Evolutionary conservation across 208 protist genomes (phyloP).

Genomic region (Trypanosoma scelopori): DNA sequence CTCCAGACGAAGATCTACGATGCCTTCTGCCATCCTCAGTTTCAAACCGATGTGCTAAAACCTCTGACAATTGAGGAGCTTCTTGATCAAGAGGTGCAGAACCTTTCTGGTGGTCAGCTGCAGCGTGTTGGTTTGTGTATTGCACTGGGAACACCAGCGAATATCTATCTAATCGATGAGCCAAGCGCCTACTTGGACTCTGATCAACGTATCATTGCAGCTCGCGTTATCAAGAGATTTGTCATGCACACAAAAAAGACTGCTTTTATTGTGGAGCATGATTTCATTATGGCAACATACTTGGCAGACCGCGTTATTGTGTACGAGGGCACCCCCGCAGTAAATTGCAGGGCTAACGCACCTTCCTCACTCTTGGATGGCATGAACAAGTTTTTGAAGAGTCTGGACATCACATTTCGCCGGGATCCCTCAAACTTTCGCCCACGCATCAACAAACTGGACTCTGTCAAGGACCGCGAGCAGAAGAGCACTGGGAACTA

Average conservation of each 20-base stretch:
- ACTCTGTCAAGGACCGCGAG: conserved; percentile 97
- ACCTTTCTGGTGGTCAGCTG: conserved; percentile 99
- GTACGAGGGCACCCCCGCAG: conserved; percentile 97
- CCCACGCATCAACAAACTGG: conserved; percentile 99
- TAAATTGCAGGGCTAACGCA: conserved; percentile 93
- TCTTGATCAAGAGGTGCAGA: conserved; percentile 96
- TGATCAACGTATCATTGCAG: conserved; percentile 99
- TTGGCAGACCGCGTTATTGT: conserved; percentile 99
- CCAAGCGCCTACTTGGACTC: conserved; percentile 99
- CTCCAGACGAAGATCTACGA: conserved; percentile 97
- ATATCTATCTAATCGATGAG: conserved; percentile 99
- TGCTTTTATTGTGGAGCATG: conserved; percentile 99
- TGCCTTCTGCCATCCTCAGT: conserved; percentile 97
- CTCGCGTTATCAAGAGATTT: conserved; percentile 98
- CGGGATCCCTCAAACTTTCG: conserved; percentile 98
- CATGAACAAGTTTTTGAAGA: conserved; percentile 99
- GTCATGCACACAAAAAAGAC: conserved; percentile 99
- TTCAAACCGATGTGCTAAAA: conserved; percentile 98
- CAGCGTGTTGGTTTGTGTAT: conserved; percentile 99
- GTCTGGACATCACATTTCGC: conserved; percentile 98
- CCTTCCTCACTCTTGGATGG: conserved; percentile 84
- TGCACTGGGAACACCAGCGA: conserved; percentile 98
- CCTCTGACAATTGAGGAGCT: conserved; percentile 98
- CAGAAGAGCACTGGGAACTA: conserved; percentile 98
- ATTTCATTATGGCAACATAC: conserved; percentile 99